A percentile compares a stretch with the other conserved stretches of the same genome.
phyloP scores from a whole-genome alignment of 768 basidiomycete species.

The Xerocomellus dryophilus region DNA sequence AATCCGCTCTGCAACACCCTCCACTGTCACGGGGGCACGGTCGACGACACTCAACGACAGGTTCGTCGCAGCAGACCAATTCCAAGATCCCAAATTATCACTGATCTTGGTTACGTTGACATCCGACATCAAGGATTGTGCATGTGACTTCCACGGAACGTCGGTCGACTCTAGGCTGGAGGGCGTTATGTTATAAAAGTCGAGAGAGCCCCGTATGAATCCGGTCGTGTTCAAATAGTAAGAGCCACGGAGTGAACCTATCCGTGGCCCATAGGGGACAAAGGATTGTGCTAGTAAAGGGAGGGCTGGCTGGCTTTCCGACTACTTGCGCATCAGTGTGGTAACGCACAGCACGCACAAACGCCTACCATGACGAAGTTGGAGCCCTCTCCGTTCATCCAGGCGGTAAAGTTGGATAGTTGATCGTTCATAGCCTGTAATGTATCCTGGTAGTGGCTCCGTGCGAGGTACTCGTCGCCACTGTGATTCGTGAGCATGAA shows the following conservation, averaged over 20 bases:
- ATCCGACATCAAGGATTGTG: slow-evolving; percentile 48
- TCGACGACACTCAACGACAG: slow-evolving; percentile 66
- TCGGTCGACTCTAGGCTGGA: slow-evolving; percentile 36
- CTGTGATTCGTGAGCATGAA: slow-evolving; percentile 79
- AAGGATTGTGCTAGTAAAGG: slow-evolving; percentile 49
- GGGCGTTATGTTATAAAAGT: slow-evolving; percentile 63
- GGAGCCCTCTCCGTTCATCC: slow-evolving; percentile 64
- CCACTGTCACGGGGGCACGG: slow-evolving; percentile 40
- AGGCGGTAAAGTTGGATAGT: slow-evolving; percentile 70
- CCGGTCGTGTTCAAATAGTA: slow-evolving; percentile 80
- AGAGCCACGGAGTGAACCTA: slow-evolving; percentile 48
- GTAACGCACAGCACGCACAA: neutral
- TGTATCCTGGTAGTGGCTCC: slow-evolving; percentile 66
- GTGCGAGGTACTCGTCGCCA: slow-evolving; percentile 61
- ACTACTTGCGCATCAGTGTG: slow-evolving; percentile 36
- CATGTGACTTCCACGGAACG: slow-evolving; percentile 49
- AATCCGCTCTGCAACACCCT: slow-evolving; percentile 44
- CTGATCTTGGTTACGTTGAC: slow-evolving; percentile 49
- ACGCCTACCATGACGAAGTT: slow-evolving; percentile 62
- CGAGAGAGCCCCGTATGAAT: slow-evolving; percentile 63
- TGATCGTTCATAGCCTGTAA: slow-evolving; percentile 56
- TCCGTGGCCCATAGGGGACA: slow-evolving; percentile 39
- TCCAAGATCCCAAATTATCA: slow-evolving; percentile 56
- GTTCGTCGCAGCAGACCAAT: slow-evolving; percentile 65
- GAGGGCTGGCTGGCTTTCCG: slow-evolving; percentile 42